Percentiles rank a stretch among this genome's conserved stretches.
These are phyloP conservation scores for Inosperma sp. DNA, from an alignment of 768 basidiomycete species.

Conservation along the genomic window DNA sequence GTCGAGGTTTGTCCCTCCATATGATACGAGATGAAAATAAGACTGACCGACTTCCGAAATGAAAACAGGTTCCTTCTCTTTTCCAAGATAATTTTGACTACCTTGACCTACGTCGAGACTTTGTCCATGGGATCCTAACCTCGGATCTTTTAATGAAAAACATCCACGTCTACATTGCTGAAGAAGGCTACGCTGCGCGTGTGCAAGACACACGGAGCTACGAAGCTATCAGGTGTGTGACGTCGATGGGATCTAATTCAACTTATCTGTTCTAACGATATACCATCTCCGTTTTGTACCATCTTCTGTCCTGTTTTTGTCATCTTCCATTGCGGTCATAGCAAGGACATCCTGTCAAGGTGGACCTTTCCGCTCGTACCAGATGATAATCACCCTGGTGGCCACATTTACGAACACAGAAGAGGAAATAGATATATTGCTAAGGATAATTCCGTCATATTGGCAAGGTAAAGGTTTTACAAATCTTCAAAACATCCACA, in stretches of 20 bases:
- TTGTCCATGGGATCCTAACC: conserved; percentile 90
- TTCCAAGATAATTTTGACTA: conserved; percentile 99
- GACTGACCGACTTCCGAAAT: too few species aligned
- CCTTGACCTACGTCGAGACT: conserved; percentile 84
- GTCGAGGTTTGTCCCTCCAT: conserved; percentile 61
- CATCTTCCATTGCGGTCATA: conserved; percentile 27
- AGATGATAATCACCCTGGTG: conserved; percentile 86
- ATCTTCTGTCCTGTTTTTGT: neutral
- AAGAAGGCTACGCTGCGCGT: conserved; percentile 87
- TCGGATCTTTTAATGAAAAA: conserved; percentile 94
- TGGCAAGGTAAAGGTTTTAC: conserved; percentile 64
- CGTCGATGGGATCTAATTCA: neutral
- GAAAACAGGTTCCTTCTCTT: conserved; percentile 75
- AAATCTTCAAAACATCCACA: neutral
- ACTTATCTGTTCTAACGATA: conserved; percentile 3
- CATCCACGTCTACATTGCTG: conserved; percentile 85
- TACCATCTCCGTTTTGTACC: neutral
- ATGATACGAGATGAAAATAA: neutral
- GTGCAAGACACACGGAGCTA: conserved; percentile 92
- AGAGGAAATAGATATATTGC: conserved; percentile 89
- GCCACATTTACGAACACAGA: conserved; percentile 78
- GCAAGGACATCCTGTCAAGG: conserved; percentile 88
- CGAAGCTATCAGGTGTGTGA: conserved; percentile 72
- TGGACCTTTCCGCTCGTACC: conserved; percentile 97
- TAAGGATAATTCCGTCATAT: conserved; percentile 65